Percentiles rank a stretch among this genome's conserved stretches.
Conservation (phyloP, 75 land plant genomes). For the Picea glauca region DNA sequence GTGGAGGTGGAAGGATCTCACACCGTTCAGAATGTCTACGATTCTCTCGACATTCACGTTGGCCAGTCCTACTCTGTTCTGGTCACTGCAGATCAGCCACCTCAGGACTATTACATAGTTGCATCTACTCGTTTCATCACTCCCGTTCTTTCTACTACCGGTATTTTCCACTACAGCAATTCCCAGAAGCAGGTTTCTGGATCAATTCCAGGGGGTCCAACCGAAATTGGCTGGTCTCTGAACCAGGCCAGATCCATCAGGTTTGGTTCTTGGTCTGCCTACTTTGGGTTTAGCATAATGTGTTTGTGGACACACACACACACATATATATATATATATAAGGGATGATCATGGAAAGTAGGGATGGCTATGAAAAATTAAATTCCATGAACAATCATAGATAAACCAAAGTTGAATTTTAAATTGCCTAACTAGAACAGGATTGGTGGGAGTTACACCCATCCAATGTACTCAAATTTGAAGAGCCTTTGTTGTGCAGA, state of each 20-base stretch:
- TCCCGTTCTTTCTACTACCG: conserved; percentile 41
- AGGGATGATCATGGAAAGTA: too few species aligned
- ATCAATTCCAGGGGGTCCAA: conserved; percentile 64
- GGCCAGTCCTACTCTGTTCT: conserved; percentile 86
- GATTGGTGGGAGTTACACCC: too few species aligned
- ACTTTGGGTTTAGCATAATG: neutral
- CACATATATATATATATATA: too few species aligned
- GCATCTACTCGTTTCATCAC: conserved; percentile 70
- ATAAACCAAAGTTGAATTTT: too few species aligned
- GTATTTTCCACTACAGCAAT: conserved; percentile 62
- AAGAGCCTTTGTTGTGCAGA: conserved; percentile 24
- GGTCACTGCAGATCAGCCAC: conserved; percentile 71
- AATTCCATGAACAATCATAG: too few species aligned
- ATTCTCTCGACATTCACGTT: conserved; percentile 79
- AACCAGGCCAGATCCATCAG: conserved; percentile 61
- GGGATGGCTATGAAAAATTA: too few species aligned
- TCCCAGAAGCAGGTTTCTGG: conserved; percentile 51
- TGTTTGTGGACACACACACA: too few species aligned
- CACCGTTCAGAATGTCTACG: conserved; percentile 59
- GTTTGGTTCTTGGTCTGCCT: conserved; percentile 9
- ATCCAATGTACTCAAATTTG: too few species aligned
- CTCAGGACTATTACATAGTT: conserved; percentile 76
- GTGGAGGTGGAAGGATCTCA: conserved; percentile 94
- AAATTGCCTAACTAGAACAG: too few species aligned
- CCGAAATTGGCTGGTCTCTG: conserved; percentile 68